Conservation (phyloP, 306 rosid species). For the Hippophae rhamnoides region DNA sequence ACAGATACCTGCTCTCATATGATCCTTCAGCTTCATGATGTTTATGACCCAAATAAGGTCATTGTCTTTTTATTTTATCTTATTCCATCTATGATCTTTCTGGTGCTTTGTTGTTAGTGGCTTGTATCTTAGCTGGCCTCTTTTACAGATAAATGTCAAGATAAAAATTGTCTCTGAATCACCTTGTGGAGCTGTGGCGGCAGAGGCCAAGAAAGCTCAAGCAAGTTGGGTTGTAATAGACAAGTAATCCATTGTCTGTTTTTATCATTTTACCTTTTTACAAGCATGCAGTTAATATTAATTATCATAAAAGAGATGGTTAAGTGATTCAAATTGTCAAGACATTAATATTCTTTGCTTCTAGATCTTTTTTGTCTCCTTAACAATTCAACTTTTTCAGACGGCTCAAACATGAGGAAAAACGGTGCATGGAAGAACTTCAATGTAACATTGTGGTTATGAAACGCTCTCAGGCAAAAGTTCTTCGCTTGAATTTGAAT, state of each 20-base stretch:
- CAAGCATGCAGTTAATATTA: conserved; percentile 6
- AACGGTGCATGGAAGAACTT: conserved; percentile 91
- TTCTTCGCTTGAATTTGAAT: conserved; percentile 83
- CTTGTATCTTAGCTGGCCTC: conserved; percentile 8
- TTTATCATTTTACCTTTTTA: conserved; percentile 4
- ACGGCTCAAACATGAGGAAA: conserved; percentile 87
- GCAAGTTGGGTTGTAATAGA: conserved; percentile 92
- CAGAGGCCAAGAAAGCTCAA: conserved; percentile 77
- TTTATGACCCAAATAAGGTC: conserved; percentile 89
- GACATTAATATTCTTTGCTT: too few species aligned
- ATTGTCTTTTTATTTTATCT: conserved; percentile 14
- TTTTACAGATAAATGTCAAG: conserved; percentile 76
- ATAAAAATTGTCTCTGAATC: conserved; percentile 84
- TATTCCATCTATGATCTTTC: neutral
- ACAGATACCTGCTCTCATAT: conserved; percentile 90
- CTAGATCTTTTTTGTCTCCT: conserved; percentile 6
- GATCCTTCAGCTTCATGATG: conserved; percentile 96
- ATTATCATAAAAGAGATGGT: conserved; percentile 6
- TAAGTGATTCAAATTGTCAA: neutral
- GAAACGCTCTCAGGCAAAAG: conserved; percentile 91
- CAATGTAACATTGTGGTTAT: conserved; percentile 93
- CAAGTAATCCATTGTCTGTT: conserved; percentile 53
- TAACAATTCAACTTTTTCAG: conserved; percentile 30
- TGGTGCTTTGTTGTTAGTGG: neutral
- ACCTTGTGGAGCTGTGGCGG: conserved; percentile 86